Conservation (phyloP, 805 yeast species). For the Candida palmyrensis region DNA sequence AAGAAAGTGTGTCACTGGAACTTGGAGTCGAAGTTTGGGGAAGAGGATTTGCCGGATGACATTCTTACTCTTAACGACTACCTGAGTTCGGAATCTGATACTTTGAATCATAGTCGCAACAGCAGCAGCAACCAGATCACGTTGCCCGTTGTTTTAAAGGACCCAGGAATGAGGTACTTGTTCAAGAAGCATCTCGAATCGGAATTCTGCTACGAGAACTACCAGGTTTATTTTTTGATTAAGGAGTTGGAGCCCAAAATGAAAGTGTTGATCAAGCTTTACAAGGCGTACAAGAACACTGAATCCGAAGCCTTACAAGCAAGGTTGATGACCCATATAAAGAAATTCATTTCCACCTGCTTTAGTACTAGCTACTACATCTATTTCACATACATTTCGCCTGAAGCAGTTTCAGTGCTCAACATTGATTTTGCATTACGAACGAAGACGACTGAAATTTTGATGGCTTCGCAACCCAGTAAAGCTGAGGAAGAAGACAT, state of each 20-base stretch:
- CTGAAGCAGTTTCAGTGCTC: conserved; percentile 63
- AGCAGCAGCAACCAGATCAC: neutral
- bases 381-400: conserved; percentile 58
- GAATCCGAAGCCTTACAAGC: too few relatives aligned
- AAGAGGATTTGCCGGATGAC: neutral
- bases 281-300: neutral
- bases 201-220: conserved; percentile 68
- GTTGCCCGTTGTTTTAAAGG: conserved; percentile 47
- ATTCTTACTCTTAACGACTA: neutral
- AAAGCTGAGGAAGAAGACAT: too few relatives aligned
- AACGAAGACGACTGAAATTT: conserved; percentile 29
- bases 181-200: conserved; percentile 62
- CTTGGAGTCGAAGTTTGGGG: conserved; percentile 11
- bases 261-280: conserved; percentile 8
- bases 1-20: conserved; percentile 33
- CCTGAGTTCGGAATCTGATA: neutral
- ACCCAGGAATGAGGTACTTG: conserved; percentile 70
- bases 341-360: conserved; percentile 45
- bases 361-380: conserved; percentile 58
- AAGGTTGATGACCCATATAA: conserved; percentile 1
- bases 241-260: conserved; percentile 46
- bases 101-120: neutral
- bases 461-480: conserved; percentile 10
- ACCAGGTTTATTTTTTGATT: conserved; percentile 65
- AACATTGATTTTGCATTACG: conserved; percentile 55